Base-by-base conservation (phyloP, 768 basidiomycete genomes). In the Ramaria rubella region DNA sequence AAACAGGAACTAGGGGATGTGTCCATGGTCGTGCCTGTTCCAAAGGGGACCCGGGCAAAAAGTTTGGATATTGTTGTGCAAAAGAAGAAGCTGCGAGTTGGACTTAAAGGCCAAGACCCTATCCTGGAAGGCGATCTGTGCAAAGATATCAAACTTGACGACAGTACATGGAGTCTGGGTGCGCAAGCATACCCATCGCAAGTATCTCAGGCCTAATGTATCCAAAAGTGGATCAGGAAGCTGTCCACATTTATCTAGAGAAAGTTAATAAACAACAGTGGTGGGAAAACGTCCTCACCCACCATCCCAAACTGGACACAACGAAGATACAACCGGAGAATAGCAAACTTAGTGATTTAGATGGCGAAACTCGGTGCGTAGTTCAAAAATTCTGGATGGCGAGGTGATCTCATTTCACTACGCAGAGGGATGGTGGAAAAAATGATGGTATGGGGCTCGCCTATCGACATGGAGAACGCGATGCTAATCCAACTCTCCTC, bases 131-230 rank as follows among this genome's bases (percentile, higher is more conserved):
- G 96, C 15, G 87, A 94, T 57, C 77, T 99, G 34, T 94, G 89
- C 74, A 86, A 86, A 64, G 94, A 94, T 59, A 86, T 98, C 74
- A 94, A 94, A 66, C 76, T 96, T 48, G 96, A 96, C 61, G 96
- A 98, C 45, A 95, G 93, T 58, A 95, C 94, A 14, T 98, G 96
- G 96, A 94, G 90, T 6, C 68, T 98, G 34, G 85, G 94, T 94
- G 60, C 55, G 83, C 36, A 23, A 29, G 40, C 51, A 21, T 42
- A 15, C 33, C 33, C 17, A 21, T 40, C 19, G 21, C 36, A 27
- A 33, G 50, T 7, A 23, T 27, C 49, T 15, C 1, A 36, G 17
- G 12, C 21, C 55, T 55, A 29, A 53, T 58, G 9, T 23, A 19
- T 23, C 52, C 61, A 19, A 42, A 54, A 94, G 91, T 91, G 77